phyloP scores from a whole-genome alignment of 345 rosid species.

The Eucalyptus pauciflora region DNA sequence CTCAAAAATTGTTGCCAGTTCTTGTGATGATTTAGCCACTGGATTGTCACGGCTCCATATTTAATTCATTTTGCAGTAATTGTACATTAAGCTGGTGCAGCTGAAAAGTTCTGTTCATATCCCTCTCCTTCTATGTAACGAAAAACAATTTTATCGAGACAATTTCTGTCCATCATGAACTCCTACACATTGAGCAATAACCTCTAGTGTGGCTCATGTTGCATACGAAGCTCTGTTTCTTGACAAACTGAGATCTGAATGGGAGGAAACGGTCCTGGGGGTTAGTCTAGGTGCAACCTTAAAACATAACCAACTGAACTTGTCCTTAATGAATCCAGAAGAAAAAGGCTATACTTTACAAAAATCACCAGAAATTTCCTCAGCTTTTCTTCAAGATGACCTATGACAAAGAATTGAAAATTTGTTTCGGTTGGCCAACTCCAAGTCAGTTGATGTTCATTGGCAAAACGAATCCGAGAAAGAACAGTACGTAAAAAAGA shows the following conservation, averaged over 20 bases:
- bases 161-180: background rate
- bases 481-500: background rate
- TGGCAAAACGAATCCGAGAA: background rate
- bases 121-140: background rate
- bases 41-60: background rate
- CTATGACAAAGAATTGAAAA: background rate
- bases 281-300: background rate
- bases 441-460: background rate
- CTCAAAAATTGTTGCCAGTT: background rate
- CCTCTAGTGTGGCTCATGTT: background rate
- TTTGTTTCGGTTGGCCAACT: background rate
- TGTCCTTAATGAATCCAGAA: background rate
- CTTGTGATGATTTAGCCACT: background rate
- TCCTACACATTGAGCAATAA: background rate
- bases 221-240: background rate
- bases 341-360: background rate
- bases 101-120: background rate
- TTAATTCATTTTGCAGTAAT: background rate
- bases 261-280: background rate
- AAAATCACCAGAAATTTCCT: background rate
- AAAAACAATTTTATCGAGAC: accelerated
- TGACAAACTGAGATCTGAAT: background rate
- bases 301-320: background rate
- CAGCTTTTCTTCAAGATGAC: background rate
- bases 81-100: background rate